These are phyloP conservation scores for Saccharomycopsis javanensis DNA, from an alignment of 805 yeast genomes.

Conservation along the genomic window DNA sequence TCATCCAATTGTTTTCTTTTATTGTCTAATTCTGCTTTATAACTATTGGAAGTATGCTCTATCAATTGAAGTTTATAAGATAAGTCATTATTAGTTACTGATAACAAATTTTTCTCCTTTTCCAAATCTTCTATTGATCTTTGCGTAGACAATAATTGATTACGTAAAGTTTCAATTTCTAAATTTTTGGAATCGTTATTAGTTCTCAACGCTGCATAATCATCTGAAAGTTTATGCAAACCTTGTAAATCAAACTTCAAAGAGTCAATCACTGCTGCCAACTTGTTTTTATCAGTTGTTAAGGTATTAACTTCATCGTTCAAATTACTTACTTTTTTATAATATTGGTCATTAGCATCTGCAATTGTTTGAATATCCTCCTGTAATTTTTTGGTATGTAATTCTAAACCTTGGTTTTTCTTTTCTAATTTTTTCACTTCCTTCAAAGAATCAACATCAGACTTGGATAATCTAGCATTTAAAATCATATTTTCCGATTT, in stretches of 20 bases:
- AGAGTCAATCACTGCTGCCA: constrained; percentile 26
- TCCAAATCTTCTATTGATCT: not conserved
- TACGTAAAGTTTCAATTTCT: constrained; percentile 9
- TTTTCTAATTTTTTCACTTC: constrained; percentile 22
- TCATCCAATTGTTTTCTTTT: constrained; percentile 26
- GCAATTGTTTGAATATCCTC: constrained; percentile 32
- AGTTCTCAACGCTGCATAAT: constrained; percentile 28
- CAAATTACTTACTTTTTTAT: constrained; percentile 33
- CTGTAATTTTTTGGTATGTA: constrained; percentile 25
- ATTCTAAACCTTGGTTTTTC: constrained; percentile 18
- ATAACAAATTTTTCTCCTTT: constrained; percentile 20
- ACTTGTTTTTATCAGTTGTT: constrained; percentile 23
- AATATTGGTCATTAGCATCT: constrained; percentile 28
- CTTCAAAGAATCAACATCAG: constrained; percentile 23
- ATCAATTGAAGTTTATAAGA: constrained; percentile 25
- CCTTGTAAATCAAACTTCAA: constrained; percentile 32
- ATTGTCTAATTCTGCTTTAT: constrained; percentile 24
- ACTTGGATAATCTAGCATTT: constrained; percentile 26
- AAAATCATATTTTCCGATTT: constrained; percentile 25
- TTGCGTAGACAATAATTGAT: constrained; percentile 6
- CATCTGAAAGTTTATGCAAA: constrained; percentile 32
- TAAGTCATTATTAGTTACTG: constrained; percentile 24
- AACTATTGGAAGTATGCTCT: constrained; percentile 27
- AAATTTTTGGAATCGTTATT: constrained; percentile 26
- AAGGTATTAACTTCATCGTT: constrained; percentile 28